Evolutionary conservation across 495 filamentous ascomycete genomes (phyloP).

Genomic region (Copromyces sp.): DNA sequence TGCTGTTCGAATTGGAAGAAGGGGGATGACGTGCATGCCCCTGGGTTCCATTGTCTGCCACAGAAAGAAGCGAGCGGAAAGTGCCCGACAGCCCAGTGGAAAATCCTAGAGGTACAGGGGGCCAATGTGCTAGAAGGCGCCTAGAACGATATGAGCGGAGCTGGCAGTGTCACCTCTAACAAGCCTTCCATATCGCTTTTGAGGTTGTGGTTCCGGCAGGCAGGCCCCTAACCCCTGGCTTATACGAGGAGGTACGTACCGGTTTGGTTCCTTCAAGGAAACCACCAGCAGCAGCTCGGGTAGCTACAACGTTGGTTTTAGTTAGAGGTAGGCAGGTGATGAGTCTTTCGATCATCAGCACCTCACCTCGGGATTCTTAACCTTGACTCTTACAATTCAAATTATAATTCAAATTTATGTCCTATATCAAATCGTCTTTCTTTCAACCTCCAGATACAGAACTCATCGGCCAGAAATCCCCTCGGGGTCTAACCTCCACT

Average conservation of each 20-base stretch:
- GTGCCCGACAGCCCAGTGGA: not conserved
- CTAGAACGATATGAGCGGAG: not conserved
- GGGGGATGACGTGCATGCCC: slow-evolving; percentile 3
- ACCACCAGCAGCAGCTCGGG: not conserved
- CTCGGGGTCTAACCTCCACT: not conserved
- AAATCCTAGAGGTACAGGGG: not conserved
- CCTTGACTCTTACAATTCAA: not conserved
- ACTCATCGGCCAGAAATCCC: not conserved
- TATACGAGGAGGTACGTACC: not conserved
- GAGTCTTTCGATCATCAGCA: not conserved
- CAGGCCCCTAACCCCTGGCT: not conserved
- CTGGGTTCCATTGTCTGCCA: not conserved
- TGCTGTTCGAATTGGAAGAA: not conserved
- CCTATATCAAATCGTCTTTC: not conserved
- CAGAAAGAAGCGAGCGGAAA: not conserved
- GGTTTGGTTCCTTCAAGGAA: not conserved
- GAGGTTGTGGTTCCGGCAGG: not conserved
- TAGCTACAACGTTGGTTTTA: not conserved
- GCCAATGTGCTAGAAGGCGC: not conserved
- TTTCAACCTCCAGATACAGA: not conserved
- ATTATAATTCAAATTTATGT: too few relatives aligned
- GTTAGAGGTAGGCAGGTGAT: not conserved
- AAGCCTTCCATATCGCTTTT: not conserved
- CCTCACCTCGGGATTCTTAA: not conserved
- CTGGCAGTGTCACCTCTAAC: not conserved